Evolutionary conservation across 148 eudicot genomes (phyloP).

Genomic region (Rhododendron mucronatum): DNA sequence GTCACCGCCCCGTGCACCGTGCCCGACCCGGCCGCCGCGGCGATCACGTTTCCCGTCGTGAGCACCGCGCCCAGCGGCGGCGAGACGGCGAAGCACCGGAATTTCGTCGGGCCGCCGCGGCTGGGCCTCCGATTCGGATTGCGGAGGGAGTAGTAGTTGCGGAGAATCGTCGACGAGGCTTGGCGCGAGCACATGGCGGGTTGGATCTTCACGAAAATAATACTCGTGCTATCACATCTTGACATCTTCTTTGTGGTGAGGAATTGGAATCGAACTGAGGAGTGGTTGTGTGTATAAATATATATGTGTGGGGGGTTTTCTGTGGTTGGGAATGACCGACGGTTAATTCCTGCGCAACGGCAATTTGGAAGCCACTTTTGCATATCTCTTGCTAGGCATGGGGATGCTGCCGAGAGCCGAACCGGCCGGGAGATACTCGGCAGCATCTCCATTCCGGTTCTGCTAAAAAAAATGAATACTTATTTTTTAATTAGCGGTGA

Average conservation of each 20-base stretch:
- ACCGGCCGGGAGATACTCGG: no score
- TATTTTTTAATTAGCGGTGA: fast-evolving
- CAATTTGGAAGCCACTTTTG: background rate
- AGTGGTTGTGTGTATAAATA: background rate
- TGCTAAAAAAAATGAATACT: no score
- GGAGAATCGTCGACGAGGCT: constrained; percentile 18
- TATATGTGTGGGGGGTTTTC: background rate
- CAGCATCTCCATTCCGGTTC: no score
- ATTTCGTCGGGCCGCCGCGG: constrained; percentile 9
- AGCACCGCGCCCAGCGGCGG: constrained; percentile 43
- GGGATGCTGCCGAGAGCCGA: no score
- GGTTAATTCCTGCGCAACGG: background rate
- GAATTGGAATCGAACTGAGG: background rate
- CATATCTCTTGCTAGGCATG: no score
- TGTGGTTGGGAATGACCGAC: background rate
- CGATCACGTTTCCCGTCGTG: constrained; percentile 43
- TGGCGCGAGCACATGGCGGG: constrained; percentile 19
- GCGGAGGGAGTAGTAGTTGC: background rate
- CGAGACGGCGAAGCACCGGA: constrained; percentile 36
- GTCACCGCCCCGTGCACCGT: constrained; percentile 67
- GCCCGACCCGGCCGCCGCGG: constrained; percentile 40
- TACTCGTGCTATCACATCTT: background rate
- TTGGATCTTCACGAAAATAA: background rate
- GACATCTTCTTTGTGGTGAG: constrained; percentile 1
- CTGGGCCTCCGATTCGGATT: constrained; percentile 7